Base-by-base conservation (phyloP, 768 basidiomycete genomes). In the Termitomyces eurrhizus region DNA sequence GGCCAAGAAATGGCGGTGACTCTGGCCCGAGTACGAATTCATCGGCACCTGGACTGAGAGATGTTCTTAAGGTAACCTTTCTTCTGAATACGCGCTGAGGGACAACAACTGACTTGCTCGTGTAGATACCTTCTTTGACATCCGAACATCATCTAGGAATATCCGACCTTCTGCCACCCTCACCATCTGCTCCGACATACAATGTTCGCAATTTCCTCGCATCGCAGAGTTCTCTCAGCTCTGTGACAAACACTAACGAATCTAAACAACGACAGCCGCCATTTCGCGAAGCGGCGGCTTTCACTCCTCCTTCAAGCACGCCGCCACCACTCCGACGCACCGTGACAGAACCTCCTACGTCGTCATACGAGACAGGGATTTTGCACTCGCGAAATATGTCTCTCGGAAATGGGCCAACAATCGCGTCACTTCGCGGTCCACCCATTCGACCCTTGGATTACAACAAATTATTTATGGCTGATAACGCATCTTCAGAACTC, bases 381-480 rank as follows among this genome's bases (percentile, higher is more conserved):
- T 26, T 53, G 41, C 67, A 69, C 18, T 49, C 59, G 29, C 61
- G 59, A 7, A 60, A 62, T 48, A 36, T 41, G 55, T 71, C 68
- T 33, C 69, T 73, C 56, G 59, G 66, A 9, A 66, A 71, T 29
- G 71, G 74, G 8, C 65, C 69, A 35, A 73, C 61, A 52, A 7
- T 58, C 54, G 65, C 63, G 41, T 63, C 70, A 18, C 61, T 52
- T 55, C 66, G 69, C n/a, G 81, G 80, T 0, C 83, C 86, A 33
- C 64, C 74, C 0, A 70, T 92, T 7, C 79, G 75, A 41, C 86
- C 90, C 2, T 77, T 97, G n/a, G 86, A 95, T 69, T 89, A 93
- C 62, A 72, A 73, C 6, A 72, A 78, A 29, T 72, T 88, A 62
- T 77, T 83, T 21, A 80, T 80, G 6, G 75, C 76, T 32, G 86